Percentiles rank a stretch among this genome's conserved stretches.
Evolutionary conservation across 1,139 yeast genomes (phyloP).

Genomic region (Yarrowia galli): DNA sequence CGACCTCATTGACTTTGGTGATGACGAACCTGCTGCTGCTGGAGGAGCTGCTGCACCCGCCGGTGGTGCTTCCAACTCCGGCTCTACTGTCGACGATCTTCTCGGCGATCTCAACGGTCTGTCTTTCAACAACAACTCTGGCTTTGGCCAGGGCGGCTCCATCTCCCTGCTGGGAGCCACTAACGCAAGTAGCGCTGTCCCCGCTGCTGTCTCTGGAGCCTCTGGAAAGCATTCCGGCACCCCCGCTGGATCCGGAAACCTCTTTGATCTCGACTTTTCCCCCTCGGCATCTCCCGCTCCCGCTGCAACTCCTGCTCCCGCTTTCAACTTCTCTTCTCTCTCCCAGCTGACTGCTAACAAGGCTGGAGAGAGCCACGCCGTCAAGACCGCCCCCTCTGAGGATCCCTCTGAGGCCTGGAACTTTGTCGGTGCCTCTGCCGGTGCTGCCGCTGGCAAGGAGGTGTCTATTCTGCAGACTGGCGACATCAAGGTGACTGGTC

Average conservation of each 20-base stretch:
- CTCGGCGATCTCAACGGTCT: slow-evolving; percentile 73
- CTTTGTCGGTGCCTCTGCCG: slow-evolving; percentile 29
- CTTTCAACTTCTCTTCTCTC: slow-evolving; percentile 33
- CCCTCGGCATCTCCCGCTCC: slow-evolving; percentile 40
- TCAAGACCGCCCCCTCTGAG: slow-evolving; percentile 31
- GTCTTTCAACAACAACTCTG: slow-evolving; percentile 55
- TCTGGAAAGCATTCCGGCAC: slow-evolving; percentile 29
- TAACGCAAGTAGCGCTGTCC: slow-evolving; percentile 26
- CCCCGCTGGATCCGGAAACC: slow-evolving; percentile 29
- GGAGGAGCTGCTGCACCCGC: slow-evolving; percentile 44
- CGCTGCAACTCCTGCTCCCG: slow-evolving; percentile 39
- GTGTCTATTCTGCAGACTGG: slow-evolving; percentile 7
- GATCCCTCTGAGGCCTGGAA: slow-evolving; percentile 30
- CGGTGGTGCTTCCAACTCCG: slow-evolving; percentile 4
- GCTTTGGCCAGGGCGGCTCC: slow-evolving; percentile 54
- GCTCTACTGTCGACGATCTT: slow-evolving; percentile 62
- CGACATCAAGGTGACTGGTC: slow-evolving; percentile 48
- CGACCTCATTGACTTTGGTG: slow-evolving; percentile 79
- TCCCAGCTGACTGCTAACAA: slow-evolving; percentile 36
- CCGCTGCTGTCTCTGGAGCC: slow-evolving; percentile 20
- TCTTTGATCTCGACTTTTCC: slow-evolving; percentile 34
- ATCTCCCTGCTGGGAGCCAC: slow-evolving; percentile 50
- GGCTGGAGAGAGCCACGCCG: slow-evolving; percentile 25
- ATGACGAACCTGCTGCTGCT: slow-evolving; percentile 53
- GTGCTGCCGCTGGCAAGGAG: slow-evolving; percentile 4